Conservation (phyloP, 1,139 yeast genomes). For the Maudiozyma humilis region DNA sequence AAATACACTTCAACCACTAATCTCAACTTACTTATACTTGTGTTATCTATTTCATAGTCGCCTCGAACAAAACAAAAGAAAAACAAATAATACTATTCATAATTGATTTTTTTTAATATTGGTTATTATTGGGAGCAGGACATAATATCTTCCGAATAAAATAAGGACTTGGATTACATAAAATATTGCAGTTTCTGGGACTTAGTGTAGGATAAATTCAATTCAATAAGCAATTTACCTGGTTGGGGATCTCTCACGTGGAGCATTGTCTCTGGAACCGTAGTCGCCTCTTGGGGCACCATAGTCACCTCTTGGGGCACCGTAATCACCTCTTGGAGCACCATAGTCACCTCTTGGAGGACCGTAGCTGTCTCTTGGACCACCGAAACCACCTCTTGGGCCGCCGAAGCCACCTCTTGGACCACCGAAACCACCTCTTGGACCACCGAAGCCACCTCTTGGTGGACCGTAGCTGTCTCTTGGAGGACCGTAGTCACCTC, state of each 20-base stretch:
- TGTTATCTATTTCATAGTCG: too few relatives aligned
- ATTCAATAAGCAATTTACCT: slow-evolving; percentile 24
- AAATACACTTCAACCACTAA: too few relatives aligned
- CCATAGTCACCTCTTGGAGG: slow-evolving; percentile 33
- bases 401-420: slow-evolving; percentile 31
- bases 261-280: slow-evolving; percentile 29
- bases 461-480: slow-evolving; percentile 31
- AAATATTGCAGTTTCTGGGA: neutral
- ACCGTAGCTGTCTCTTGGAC: slow-evolving; percentile 29
- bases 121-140: too few relatives aligned
- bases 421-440: slow-evolving; percentile 20
- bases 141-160: too few relatives aligned
- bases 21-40: too few relatives aligned
- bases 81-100: too few relatives aligned
- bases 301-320: slow-evolving; percentile 30
- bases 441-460: slow-evolving; percentile 31
- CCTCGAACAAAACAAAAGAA: too few relatives aligned
- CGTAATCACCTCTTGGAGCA: slow-evolving; percentile 27
- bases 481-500: slow-evolving; percentile 29
- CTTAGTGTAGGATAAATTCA: neutral
- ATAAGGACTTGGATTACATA: too few relatives aligned
- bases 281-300: slow-evolving; percentile 27
- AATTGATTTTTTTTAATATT: too few relatives aligned
- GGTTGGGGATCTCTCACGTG: slow-evolving; percentile 54
- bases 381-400: slow-evolving; percentile 23